Percentiles rank a stretch among this genome's conserved stretches.
phyloP scores from a whole-genome alignment of 2,329 filamentous ascomycete genomes.

The Byssothecium circinans region DNA sequence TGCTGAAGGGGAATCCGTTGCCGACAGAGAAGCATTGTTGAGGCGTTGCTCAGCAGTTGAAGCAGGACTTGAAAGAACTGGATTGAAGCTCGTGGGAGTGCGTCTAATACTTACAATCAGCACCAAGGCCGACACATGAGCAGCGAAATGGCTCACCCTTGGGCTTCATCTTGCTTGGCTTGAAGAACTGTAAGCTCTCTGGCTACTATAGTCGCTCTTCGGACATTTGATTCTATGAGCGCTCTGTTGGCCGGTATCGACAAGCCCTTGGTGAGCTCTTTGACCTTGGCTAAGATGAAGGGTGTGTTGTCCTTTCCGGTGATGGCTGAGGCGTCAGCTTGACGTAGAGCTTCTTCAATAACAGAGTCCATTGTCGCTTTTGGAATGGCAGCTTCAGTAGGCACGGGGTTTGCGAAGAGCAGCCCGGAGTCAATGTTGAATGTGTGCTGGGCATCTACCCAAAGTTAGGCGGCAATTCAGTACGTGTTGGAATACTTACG shows the following conservation, averaged over 20 bases:
- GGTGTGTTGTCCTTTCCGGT: conserved; percentile 81
- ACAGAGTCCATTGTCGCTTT: conserved; percentile 51
- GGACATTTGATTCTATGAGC: conserved; percentile 67
- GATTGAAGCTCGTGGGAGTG: conserved; percentile 24
- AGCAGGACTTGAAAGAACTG: conserved; percentile 18
- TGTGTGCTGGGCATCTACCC: conserved; percentile 67
- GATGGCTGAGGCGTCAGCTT: conserved; percentile 47
- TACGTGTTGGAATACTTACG: conserved; percentile 49
- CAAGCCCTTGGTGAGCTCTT: conserved; percentile 71
- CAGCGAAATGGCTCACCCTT: conserved; percentile 43
- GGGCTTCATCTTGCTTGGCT: conserved; percentile 34
- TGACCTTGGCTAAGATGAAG: conserved; percentile 77
- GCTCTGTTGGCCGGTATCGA: conserved; percentile 75
- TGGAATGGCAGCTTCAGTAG: conserved; percentile 68
- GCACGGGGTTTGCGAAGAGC: conserved; percentile 87
- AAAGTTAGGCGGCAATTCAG: not conserved
- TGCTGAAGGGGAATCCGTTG: conserved; percentile 11
- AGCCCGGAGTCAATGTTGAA: conserved; percentile 77
- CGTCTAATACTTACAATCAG: conserved; percentile 45
- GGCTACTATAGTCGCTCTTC: conserved; percentile 65
- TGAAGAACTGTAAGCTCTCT: conserved; percentile 62
- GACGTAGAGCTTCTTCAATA: conserved; percentile 44
- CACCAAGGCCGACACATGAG: conserved; percentile 28
- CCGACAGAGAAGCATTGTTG: conserved; percentile 18
- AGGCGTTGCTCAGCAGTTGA: conserved; percentile 14